These are phyloP conservation scores for Aphelidium insulamus DNA, from an alignment of 371 early-diverging fungal species.

Conservation along the genomic window DNA sequence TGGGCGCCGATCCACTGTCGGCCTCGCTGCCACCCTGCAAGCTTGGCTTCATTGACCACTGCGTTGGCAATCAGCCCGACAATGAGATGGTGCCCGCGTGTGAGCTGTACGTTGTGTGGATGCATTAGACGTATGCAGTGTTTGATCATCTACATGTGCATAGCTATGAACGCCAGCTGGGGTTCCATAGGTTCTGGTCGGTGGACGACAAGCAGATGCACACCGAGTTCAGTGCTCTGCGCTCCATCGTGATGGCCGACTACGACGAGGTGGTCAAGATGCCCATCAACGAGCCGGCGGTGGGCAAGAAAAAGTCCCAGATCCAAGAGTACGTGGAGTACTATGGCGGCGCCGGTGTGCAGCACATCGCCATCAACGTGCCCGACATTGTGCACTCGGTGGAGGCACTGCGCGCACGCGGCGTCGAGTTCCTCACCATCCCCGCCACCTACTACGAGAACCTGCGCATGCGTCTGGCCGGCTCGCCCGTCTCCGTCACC, in stretches of 20 bases:
- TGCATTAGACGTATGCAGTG: neutral
- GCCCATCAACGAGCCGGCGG: slow-evolving; percentile 95
- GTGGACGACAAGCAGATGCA: slow-evolving; percentile 91
- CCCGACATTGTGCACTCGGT: slow-evolving; percentile 66
- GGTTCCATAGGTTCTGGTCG: slow-evolving; percentile 95
- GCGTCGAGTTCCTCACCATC: slow-evolving; percentile 69
- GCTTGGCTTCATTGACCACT: slow-evolving; percentile 63
- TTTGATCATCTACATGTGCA: neutral
- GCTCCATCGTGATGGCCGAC: slow-evolving; percentile 91
- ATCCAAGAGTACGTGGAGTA: slow-evolving; percentile 93
- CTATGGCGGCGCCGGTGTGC: slow-evolving; percentile 80
- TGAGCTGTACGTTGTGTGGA: slow-evolving; percentile 26
- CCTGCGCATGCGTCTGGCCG: slow-evolving; percentile 37
- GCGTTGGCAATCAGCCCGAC: slow-evolving; percentile 88
- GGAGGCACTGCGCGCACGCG: slow-evolving; percentile 50
- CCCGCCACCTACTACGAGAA: slow-evolving; percentile 79
- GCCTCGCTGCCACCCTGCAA: slow-evolving; percentile 37
- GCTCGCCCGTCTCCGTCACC: slow-evolving; percentile 36
- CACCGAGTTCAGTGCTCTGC: slow-evolving; percentile 81
- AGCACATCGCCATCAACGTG: slow-evolving; percentile 87
- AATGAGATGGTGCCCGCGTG: slow-evolving; percentile 65
- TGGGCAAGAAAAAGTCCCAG: slow-evolving; percentile 79
- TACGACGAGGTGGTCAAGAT: slow-evolving; percentile 77
- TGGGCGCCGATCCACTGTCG: slow-evolving; percentile 38
- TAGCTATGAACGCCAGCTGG: slow-evolving; percentile 68